Conservation (phyloP, 2,329 filamentous ascomycete species). For the Calonectria crousiana region DNA sequence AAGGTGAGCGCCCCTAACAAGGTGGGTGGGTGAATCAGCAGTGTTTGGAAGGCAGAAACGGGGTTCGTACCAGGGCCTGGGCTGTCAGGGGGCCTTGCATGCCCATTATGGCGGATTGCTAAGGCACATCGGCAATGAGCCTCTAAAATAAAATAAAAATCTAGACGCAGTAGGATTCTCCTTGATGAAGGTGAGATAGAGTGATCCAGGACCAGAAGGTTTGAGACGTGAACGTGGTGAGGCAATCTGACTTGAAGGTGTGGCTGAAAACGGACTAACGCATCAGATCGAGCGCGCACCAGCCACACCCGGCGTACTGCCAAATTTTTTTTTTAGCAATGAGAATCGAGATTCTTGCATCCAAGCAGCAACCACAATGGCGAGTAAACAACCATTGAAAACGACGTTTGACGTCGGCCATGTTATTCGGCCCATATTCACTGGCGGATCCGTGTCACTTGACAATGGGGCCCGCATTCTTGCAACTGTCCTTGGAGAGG, state of each 20-base stretch:
- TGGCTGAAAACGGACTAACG: slow-evolving; percentile 9
- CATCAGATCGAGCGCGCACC: not conserved
- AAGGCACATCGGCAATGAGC: slow-evolving; percentile 18
- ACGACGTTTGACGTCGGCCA: slow-evolving; percentile 90
- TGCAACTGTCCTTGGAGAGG: slow-evolving; percentile 91
- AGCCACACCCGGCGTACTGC: slow-evolving; percentile 1
- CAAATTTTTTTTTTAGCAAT: slow-evolving; percentile 35
- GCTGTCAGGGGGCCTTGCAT: slow-evolving; percentile 68
- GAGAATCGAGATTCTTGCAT: slow-evolving; percentile 34
- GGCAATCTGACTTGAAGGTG: not conserved
- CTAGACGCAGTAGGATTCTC: not conserved
- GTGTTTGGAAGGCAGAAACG: not conserved
- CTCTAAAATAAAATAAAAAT: not conserved
- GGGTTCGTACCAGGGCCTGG: slow-evolving; percentile 62
- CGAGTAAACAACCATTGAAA: slow-evolving; percentile 74
- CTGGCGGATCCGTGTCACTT: slow-evolving; percentile 87
- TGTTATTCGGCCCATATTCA: slow-evolving; percentile 93
- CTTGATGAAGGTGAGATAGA: not conserved
- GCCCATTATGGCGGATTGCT: slow-evolving; percentile 56
- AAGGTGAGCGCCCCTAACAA: slow-evolving; percentile 68
- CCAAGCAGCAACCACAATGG: slow-evolving; percentile 55
- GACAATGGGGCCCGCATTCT: slow-evolving; percentile 85
- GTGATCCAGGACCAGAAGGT: not conserved
- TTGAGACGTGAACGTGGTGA: slow-evolving; percentile 1
- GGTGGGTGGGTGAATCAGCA: slow-evolving; percentile 20